A percentile compares a stretch with the other conserved stretches of the same genome.
These are phyloP conservation scores for Lignosus rhinocerotis DNA, from an alignment of 1,284 basidiomycete species.

Conservation along the genomic window DNA sequence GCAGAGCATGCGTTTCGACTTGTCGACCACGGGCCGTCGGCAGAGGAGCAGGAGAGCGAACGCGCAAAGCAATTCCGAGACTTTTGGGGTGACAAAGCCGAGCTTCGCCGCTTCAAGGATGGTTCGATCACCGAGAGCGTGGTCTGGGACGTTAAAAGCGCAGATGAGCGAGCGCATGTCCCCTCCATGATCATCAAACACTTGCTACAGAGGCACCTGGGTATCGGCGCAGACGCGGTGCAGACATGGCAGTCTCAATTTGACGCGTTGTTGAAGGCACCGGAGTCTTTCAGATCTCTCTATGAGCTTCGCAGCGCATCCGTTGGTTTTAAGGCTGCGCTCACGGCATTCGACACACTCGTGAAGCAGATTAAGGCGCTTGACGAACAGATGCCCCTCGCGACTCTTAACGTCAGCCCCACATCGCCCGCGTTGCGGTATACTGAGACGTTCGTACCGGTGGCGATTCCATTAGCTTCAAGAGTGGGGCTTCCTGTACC, in stretches of 20 bases:
- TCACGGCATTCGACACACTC: slow-evolving; percentile 81
- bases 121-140: slow-evolving; percentile 92
- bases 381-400: slow-evolving; percentile 80
- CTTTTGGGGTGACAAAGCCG: slow-evolving; percentile 92
- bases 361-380: slow-evolving; percentile 78
- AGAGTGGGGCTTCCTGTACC: slow-evolving; percentile 49
- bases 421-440: slow-evolving; percentile 79
- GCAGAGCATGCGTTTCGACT: slow-evolving; percentile 74
- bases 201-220: slow-evolving; percentile 78
- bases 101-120: slow-evolving; percentile 96
- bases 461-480: slow-evolving; percentile 51
- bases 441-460: slow-evolving; percentile 79
- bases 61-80: slow-evolving; percentile 69
- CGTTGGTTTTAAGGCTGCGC: slow-evolving; percentile 76
- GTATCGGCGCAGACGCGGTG: slow-evolving; percentile 52
- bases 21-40: slow-evolving; percentile 87
- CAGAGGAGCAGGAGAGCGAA: slow-evolving; percentile 56
- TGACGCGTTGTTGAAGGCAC: slow-evolving; percentile 69
- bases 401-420: slow-evolving; percentile 78
- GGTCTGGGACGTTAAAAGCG: slow-evolving; percentile 82
- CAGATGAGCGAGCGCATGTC: slow-evolving; percentile 79
- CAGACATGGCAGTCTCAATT: slow-evolving; percentile 63
- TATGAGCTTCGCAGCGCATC: slow-evolving; percentile 48
- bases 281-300: slow-evolving; percentile 52
- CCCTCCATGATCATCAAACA: slow-evolving; percentile 76